A percentile compares a stretch with the other conserved stretches of the same genome.
These are phyloP conservation scores for Chaetomidium leptoderma DNA, from an alignment of 495 filamentous ascomycete genomes.

Conservation along the genomic window DNA sequence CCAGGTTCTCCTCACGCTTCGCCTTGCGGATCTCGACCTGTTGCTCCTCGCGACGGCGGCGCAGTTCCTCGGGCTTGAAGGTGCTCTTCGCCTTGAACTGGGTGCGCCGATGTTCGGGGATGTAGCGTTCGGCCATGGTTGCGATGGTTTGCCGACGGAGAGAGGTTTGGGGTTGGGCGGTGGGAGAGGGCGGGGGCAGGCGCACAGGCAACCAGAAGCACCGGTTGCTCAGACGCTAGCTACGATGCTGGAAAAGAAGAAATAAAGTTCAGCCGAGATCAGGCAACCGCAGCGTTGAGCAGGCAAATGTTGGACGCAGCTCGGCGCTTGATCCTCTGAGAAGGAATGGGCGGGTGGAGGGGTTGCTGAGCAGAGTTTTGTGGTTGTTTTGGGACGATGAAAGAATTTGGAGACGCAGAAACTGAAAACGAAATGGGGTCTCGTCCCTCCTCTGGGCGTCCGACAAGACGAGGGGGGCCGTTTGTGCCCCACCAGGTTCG, in stretches of 20 bases:
- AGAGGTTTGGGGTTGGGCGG: constrained; percentile 31
- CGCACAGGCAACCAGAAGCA: neutral
- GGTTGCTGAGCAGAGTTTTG: constrained; percentile 25
- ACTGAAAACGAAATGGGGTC: constrained; percentile 30
- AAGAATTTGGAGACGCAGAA: constrained; percentile 36
- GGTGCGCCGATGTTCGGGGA: constrained; percentile 97
- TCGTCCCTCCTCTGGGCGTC: constrained; percentile 12
- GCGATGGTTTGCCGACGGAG: constrained; percentile 29
- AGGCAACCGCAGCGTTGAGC: neutral
- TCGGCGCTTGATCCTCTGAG: constrained; percentile 45
- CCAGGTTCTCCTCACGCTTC: constrained; percentile 97
- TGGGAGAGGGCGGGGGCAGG: constrained; percentile 26
- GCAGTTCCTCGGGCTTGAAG: constrained; percentile 98
- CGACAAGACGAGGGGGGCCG: neutral
- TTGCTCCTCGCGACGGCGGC: constrained; percentile 96
- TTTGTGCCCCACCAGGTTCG: constrained; percentile 9
- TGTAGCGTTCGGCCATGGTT: constrained; percentile 96
- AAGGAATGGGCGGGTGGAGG: constrained; percentile 53
- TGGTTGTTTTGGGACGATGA: constrained; percentile 37
- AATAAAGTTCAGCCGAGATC: neutral
- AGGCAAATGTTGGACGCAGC: constrained; percentile 41
- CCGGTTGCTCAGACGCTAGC: neutral
- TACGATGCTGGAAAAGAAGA: neutral
- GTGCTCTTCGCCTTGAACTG: constrained; percentile 98
- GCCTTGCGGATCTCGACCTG: constrained; percentile 98